Conservation (phyloP, 495 filamentous ascomycete genomes). For the Talaromyces ruber region DNA sequence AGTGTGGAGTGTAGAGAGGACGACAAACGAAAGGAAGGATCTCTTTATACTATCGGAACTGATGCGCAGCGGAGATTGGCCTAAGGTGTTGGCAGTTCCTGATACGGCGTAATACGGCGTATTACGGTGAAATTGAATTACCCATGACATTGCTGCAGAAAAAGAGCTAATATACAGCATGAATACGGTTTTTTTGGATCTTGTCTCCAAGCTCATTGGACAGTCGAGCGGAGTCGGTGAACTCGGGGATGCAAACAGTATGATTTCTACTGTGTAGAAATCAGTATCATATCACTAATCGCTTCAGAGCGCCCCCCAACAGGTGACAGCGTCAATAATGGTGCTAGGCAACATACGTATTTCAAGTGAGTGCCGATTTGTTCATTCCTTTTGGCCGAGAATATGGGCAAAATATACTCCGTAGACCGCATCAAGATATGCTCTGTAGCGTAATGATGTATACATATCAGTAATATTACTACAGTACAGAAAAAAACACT, state of each 20-base stretch:
- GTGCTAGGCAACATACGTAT: background rate
- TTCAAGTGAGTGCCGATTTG: background rate
- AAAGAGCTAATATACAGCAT: background rate
- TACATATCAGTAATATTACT: background rate
- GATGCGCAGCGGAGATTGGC: background rate
- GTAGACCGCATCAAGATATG: background rate
- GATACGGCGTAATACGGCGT: background rate
- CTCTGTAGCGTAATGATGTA: background rate
- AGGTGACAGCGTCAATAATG: background rate
- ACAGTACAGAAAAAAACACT: background rate
- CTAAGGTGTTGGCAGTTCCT: background rate
- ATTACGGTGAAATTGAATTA: background rate
- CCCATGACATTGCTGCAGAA: no score
- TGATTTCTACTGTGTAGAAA: conserved; percentile 22
- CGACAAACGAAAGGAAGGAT: background rate
- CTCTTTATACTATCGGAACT: background rate
- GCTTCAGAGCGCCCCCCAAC: background rate
- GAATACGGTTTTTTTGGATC: background rate
- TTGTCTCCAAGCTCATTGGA: background rate
- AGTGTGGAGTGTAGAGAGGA: background rate
- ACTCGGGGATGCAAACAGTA: conserved; percentile 13
- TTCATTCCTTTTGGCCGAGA: background rate
- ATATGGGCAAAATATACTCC: background rate
- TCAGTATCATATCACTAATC: background rate
- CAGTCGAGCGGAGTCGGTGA: background rate